Evolutionary conservation across 2,329 filamentous ascomycete species (phyloP), one percentile per base, ranked within the genome.

Genomic region (Colletotrichum sp.): DNA sequence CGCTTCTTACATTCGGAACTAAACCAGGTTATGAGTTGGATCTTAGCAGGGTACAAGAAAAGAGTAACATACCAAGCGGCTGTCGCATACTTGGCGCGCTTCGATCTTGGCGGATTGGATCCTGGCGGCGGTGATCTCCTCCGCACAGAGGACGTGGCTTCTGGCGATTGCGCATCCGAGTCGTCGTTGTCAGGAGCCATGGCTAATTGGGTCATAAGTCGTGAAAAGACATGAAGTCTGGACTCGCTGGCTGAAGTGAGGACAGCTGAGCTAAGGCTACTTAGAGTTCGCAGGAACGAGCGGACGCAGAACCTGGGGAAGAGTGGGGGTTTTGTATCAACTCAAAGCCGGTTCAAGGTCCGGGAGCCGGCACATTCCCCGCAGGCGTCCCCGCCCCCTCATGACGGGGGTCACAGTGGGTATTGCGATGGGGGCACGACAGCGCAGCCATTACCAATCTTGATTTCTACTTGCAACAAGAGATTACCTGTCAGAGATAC

Each of bases 1-100:
- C 84, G 78, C 30, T 84, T 84, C 72, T 86, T 86, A 76, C 85
- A 87, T 28, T 86, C 71, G 8, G 16, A 26, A 26, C 71, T 74
- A 15, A 6, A 21, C 0, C 10, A 4, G 6, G 10, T 49, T 21
- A 49, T 21, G n/a, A 49, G 10, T 12, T 49, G n/a, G 6, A 8
- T 18, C 44, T 49, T 49, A 6, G 6, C 44, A 21, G 16, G n/a
- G 6, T 13, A 5, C 10, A 49, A 59, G 24, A 16, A 3, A 18
- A 28, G 21, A 12, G 24, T 59, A 16, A 64, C 32, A 49, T 28
- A 74, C 71, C 71, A 74, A 64, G 71, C 71, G 8, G 71, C 71
- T n/a, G 71, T 44, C n/a, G 71, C 71, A 21, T 74, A 74, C 26
- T 74, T 74, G 67, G 71, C 71, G 34, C 71, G 71, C 28, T 74